Evolutionary conservation across 140 eudicot species (phyloP), one percentile per base, ranked within the genome.

Genomic region (Ambrosia hybrid): DNA sequence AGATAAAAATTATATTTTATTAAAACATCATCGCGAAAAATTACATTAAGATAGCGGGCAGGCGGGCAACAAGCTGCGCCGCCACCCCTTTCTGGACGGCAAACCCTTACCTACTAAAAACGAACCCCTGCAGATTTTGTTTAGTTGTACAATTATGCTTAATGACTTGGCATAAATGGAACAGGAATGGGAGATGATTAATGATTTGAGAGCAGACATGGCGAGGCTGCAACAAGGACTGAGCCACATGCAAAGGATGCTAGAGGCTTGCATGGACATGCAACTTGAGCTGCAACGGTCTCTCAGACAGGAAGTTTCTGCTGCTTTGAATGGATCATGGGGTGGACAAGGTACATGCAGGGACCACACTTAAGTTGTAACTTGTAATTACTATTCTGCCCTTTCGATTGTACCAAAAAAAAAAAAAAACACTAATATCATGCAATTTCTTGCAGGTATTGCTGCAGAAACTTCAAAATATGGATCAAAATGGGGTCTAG

Each of bases 181-280:
- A 58, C 86, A 95, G 99, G 99, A 91, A 71, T 91, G 95, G 95
- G 99, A 95, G 84, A 83, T 88, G 89, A 85, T 91, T 45, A 91
- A 83, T 76, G 96, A 95, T 85, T 88, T 95, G 79, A 85, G 96
- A 75, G 84, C 95, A 1, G 99, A 95, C 70, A 87, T 95, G 79
- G 89, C 96, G 3, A 85, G 96, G 74, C 97, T 95, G 67, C 99
- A 95, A 78, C 97, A 95, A 85, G 95, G 97, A n/a, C 91, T 95
- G 97, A 86, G 77, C 73, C 96, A 95, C 89, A 91, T 95, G 99
- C 97, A 95, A 73, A 86, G 97, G 85, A 95, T 95, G 99, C 76
- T 95, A 4, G 99, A 95, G 77, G 92, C 99, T 74, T 95, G 97
- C 92, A 95, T 95, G 99, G 99, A 95, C 78, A 95, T 91, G 99